phyloP scores from a whole-genome alignment of 768 basidiomycete species.

The Termitomyces sp. region DNA sequence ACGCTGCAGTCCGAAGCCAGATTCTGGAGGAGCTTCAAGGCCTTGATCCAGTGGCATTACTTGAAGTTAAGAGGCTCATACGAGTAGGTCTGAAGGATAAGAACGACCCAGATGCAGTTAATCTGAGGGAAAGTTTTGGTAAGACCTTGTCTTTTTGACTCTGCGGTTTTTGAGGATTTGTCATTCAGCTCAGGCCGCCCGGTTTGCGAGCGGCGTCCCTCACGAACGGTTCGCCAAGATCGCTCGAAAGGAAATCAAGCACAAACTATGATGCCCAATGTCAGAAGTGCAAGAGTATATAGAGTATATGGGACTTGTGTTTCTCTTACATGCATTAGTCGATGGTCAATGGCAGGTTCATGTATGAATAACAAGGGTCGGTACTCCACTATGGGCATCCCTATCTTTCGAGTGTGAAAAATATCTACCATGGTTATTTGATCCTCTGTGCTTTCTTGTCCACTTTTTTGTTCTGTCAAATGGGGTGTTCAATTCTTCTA shows the following conservation, averaged over 20 bases:
- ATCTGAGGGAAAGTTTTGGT: constrained; percentile 64
- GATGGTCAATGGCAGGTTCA: too few species aligned
- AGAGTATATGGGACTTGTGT: background rate
- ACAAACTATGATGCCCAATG: constrained; percentile 40
- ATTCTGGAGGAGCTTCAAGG: constrained; percentile 50
- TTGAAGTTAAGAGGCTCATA: constrained; percentile 49
- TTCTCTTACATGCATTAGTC: too few species aligned
- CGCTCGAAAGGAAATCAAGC: constrained; percentile 57
- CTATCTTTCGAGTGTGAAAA: too few species aligned
- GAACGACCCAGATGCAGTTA: constrained; percentile 58
- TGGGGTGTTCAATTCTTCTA: too few species aligned
- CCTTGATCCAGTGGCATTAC: constrained; percentile 50
- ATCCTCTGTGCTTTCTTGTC: too few species aligned
- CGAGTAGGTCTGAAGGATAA: constrained; percentile 52
- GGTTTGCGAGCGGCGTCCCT: constrained; percentile 58
- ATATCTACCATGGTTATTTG: too few species aligned
- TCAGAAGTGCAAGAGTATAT: background rate
- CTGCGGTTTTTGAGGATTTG: background rate
- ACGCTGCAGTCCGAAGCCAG: constrained; percentile 40
- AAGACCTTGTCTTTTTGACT: constrained; percentile 5
- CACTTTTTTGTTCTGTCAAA: too few species aligned
- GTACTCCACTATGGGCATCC: too few species aligned
- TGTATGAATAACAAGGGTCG: too few species aligned
- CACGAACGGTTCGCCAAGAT: constrained; percentile 46
- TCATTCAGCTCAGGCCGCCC: constrained; percentile 51